A percentile compares a stretch with the other conserved stretches of the same genome.
phyloP scores from a whole-genome alignment of 768 basidiomycete species.

The Suillus decipiens region DNA sequence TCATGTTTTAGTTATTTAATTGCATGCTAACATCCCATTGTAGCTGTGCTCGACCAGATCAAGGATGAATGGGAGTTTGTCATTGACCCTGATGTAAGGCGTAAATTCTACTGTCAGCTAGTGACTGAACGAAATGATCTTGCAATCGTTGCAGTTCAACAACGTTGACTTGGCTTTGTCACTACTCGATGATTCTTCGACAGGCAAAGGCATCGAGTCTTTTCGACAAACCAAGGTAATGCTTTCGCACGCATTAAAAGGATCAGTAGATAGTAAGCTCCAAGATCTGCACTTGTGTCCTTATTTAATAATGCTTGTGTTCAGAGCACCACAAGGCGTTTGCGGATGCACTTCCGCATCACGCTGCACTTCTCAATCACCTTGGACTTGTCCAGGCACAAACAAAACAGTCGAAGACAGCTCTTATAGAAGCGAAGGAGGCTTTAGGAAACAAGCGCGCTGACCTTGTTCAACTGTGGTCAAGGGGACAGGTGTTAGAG shows the following conservation, averaged over 20 bases:
- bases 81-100: conserved; percentile 72
- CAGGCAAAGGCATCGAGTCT: conserved; percentile 73
- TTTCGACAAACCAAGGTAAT: conserved; percentile 76
- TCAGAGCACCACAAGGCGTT: conserved; percentile 94
- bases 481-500: conserved; percentile 85
- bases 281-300: conserved; percentile 3
- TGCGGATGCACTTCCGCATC: conserved; percentile 91
- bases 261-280: conserved; percentile 82
- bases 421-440: conserved; percentile 80
- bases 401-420: conserved; percentile 65
- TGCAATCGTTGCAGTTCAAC: conserved; percentile 66
- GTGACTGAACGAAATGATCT: conserved; percentile 13
- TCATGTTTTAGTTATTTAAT: not conserved
- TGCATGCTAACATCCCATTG: not conserved
- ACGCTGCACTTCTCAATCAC: conserved; percentile 74
- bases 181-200: conserved; percentile 75
- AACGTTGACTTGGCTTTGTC: conserved; percentile 91
- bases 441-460: conserved; percentile 78
- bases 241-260: conserved; percentile 79
- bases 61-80: conserved; percentile 91
- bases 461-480: conserved; percentile 89
- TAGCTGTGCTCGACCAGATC: conserved; percentile 85
- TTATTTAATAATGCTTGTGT: conserved; percentile 10
- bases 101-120: conserved; percentile 8
- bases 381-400: conserved; percentile 75